Evolutionary conservation across 148 eudicot species (phyloP), one percentile per base, ranked within the genome.

Genomic region (Dysphania ambrosioides): DNA sequence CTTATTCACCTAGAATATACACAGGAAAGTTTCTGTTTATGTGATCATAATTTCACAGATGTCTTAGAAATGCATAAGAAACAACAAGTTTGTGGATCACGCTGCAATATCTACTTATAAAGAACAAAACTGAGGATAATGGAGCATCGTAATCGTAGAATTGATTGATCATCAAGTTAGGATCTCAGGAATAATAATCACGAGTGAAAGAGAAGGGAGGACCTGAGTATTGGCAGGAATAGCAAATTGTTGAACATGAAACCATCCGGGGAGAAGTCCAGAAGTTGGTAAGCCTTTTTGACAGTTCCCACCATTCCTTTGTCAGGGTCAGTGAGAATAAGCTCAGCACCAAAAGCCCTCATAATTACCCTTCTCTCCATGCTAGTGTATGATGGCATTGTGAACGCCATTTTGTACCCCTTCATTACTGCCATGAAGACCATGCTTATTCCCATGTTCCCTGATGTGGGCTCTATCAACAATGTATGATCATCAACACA

Each of bases 231-330:
- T 95, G 60, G 97, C 97, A 32, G 96, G 96, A 56, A 92, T 95
- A 2, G 86, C 56, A 29, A 95, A 95, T 56, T 95, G 98, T 75
- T 90, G 98, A 66, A 92, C 98, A 95, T 95, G 87, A 88, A 88
- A 60, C 83, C 88, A 63, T 87, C 77, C 0, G 96, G 91, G 23
- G 93, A 90, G n/a, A 85, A 80, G 21, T 92, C 97, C 29, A 90
- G 69, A 73, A 92, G 92, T 16, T 92, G 85, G 70, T 90, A 86
- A 31, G 97, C 97, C 79, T 92, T 92, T 79, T 86, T 92, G 72
- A 95, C 97, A n/a, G 98, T 92, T 8, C 98, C 98, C 44, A 92
- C 96, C 98, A 94, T 92, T 19, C 98, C 98, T 72, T 92, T 95
- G 30, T 86, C 82, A 0, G 97, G 96, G 73, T 95, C 98, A 1